Conservation (phyloP, 306 rosid species). For the Purshia tridentata region DNA sequence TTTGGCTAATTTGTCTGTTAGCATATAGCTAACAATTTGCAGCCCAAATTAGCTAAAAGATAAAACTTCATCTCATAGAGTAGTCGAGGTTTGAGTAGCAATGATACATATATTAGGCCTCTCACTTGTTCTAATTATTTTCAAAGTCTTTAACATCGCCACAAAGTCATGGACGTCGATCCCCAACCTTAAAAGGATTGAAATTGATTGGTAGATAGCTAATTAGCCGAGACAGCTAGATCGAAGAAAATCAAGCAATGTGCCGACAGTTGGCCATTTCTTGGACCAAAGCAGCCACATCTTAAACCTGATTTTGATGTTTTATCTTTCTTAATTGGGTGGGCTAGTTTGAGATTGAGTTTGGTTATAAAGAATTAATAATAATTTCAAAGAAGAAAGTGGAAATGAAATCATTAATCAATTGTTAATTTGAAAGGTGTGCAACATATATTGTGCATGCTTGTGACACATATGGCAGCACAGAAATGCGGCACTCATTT, state of each 20-base stretch:
- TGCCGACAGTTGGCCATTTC: background rate
- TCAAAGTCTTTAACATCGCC: background rate
- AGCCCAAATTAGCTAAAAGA: background rate
- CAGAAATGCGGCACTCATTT: conserved; percentile 36
- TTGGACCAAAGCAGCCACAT: background rate
- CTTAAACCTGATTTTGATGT: conserved; percentile 8
- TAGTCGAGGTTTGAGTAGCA: background rate
- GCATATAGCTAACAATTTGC: background rate
- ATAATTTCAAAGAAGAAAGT: background rate
- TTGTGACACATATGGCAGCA: conserved; percentile 8
- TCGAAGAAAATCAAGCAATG: background rate
- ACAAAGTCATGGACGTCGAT: background rate
- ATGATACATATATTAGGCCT: background rate
- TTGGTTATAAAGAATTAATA: background rate
- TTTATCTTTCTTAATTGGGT: conserved; percentile 3
- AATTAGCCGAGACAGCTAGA: background rate
- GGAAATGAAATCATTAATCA: background rate
- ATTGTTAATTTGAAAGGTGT: conserved; percentile 2
- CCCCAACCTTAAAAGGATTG: conserved; percentile 6
- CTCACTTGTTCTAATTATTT: background rate
- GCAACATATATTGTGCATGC: too few relatives aligned
- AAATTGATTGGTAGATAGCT: conserved; percentile 6
- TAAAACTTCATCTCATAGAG: background rate
- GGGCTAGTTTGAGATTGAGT: background rate
- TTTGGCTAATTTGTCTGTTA: too few relatives aligned